Percentiles rank a stretch among this genome's conserved stretches.
phyloP scores from a whole-genome alignment of 1,284 basidiomycete genomes.

The Jaminaea rosea region DNA sequence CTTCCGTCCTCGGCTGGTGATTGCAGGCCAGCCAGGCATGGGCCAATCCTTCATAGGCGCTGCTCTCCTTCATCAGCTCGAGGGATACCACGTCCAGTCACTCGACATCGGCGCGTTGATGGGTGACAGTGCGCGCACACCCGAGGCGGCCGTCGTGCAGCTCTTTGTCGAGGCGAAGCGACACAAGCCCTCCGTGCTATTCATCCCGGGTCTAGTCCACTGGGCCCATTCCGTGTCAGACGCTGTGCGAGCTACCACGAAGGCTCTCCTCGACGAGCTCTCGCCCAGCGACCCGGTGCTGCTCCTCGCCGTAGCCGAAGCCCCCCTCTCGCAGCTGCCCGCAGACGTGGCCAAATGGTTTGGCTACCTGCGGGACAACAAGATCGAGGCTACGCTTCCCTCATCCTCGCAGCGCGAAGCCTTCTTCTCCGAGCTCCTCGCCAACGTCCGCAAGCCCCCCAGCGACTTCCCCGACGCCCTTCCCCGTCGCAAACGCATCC shows the following conservation, averaged over 20 bases:
- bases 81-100: slow-evolving; percentile 90
- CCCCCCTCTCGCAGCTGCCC: slow-evolving; percentile 62
- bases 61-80: slow-evolving; percentile 82
- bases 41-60: slow-evolving; percentile 84
- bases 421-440: slow-evolving; percentile 62
- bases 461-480: slow-evolving; percentile 85
- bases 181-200: slow-evolving; percentile 90
- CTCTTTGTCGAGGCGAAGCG: slow-evolving; percentile 96
- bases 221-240: slow-evolving; percentile 83
- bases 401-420: slow-evolving; percentile 52
- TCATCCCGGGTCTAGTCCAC: slow-evolving; percentile 76
- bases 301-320: slow-evolving; percentile 79
- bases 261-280: slow-evolving; percentile 80
- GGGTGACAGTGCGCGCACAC: slow-evolving; percentile 77
- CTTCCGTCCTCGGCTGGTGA: slow-evolving; percentile 76
- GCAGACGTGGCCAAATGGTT: slow-evolving; percentile 86
- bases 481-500: slow-evolving; percentile 68
- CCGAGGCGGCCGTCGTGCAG: slow-evolving; percentile 86
- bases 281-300: slow-evolving; percentile 84
- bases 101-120: slow-evolving; percentile 81
- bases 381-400: slow-evolving; percentile 55
- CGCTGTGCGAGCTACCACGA: slow-evolving; percentile 71
- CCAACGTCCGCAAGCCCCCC: slow-evolving; percentile 55
- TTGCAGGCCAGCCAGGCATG: slow-evolving; percentile 76
- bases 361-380: slow-evolving; percentile 65